Conservation (phyloP, 345 rosid genomes). For the Hibiscus syriacus region DNA sequence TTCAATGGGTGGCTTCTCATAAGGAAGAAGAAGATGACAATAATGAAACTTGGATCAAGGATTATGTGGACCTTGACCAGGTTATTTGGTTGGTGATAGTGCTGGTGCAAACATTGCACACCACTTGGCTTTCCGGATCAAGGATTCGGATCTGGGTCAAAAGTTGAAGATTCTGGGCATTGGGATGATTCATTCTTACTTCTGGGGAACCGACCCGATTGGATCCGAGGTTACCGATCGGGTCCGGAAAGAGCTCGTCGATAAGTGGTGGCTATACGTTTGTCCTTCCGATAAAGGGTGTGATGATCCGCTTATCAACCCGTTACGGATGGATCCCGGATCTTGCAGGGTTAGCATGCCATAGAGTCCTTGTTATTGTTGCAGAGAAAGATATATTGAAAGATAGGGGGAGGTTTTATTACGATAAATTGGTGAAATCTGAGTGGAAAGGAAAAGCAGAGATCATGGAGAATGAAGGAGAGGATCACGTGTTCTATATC, state of each 20-base stretch:
- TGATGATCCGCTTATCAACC: constrained; percentile 75
- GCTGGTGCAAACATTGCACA: constrained; percentile 70
- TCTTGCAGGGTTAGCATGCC: constrained; percentile 38
- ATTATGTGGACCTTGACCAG: constrained; percentile 34
- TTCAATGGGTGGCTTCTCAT: constrained; percentile 41
- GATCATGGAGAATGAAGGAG: constrained; percentile 46
- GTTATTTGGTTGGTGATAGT: constrained; percentile 58
- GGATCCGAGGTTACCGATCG: constrained; percentile 43
- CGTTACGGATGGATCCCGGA: constrained; percentile 40
- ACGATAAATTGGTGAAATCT: constrained; percentile 36
- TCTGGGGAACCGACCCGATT: constrained; percentile 57
- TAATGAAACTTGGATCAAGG: constrained; percentile 44
- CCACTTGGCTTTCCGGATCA: constrained; percentile 44
- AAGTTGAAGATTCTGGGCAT: constrained; percentile 43
- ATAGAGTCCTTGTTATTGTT: constrained; percentile 38
- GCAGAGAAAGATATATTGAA: constrained; percentile 57
- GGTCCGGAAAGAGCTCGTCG: constrained; percentile 53
- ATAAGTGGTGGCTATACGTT: constrained; percentile 68
- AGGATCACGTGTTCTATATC: constrained; percentile 67
- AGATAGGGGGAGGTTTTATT: constrained; percentile 51
- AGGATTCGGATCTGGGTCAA: constrained; percentile 12
- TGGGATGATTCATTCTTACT: constrained; percentile 62
- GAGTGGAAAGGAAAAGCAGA: constrained; percentile 46
- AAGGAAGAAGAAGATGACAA: not conserved
- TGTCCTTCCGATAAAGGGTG: constrained; percentile 59